Percentiles rank a stretch among this genome's conserved stretches.
Evolutionary conservation across 768 basidiomycete species (phyloP).

Genomic region (Scleroderma bovista): DNA sequence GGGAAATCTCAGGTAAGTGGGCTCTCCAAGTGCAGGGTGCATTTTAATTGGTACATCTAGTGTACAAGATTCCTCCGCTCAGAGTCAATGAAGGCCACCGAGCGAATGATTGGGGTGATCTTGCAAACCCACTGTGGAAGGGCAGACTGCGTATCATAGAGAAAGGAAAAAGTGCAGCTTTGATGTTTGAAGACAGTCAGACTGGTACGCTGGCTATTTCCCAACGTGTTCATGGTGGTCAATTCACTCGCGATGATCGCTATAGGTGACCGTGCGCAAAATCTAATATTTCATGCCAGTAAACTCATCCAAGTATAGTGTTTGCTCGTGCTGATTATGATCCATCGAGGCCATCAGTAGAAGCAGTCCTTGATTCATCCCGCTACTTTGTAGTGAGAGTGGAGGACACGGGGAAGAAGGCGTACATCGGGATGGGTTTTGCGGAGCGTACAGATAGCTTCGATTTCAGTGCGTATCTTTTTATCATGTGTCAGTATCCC

Average conservation of each 20-base stretch:
- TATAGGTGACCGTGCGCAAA: conserved; percentile 61
- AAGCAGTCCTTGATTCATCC: conserved; percentile 92
- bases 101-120: conserved; percentile 90
- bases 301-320: conserved; percentile 38
- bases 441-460: conserved; percentile 84
- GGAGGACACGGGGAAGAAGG: conserved; percentile 82
- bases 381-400: conserved; percentile 92
- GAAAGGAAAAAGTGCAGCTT: conserved; percentile 55
- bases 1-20: conserved; percentile 79
- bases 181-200: conserved; percentile 76
- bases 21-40: conserved; percentile 8
- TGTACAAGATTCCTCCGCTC: conserved; percentile 87
- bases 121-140: conserved; percentile 83
- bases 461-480: conserved; percentile 70
- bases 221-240: not conserved
- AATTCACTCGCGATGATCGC: conserved; percentile 1
- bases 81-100: conserved; percentile 86
- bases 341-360: conserved; percentile 73
- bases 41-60: conserved; percentile 37
- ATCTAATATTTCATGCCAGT: conserved; percentile 7
- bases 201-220: conserved; percentile 51
- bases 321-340: conserved; percentile 88
- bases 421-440: conserved; percentile 94
- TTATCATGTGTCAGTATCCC: not conserved
- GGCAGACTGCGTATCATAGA: conserved; percentile 85